Percentiles rank a stretch among this genome's conserved stretches.
These are phyloP conservation scores for Penicillium subrubescens DNA, from an alignment of 495 filamentous ascomycete genomes.

Conservation along the genomic window DNA sequence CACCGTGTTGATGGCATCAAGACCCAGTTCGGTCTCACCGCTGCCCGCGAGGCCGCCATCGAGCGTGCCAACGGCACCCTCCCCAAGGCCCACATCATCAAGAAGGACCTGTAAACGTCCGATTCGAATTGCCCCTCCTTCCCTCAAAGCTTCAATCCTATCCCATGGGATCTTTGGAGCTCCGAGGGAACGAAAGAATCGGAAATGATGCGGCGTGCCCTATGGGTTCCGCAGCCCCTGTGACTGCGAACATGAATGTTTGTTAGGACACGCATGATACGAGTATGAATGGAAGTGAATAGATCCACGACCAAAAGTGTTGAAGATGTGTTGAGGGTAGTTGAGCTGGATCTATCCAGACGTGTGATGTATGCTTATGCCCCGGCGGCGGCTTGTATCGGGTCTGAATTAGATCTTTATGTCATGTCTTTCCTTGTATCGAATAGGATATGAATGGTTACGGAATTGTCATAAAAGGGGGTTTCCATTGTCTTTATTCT, in stretches of 20 bases:
- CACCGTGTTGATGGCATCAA: conserved; percentile 88
- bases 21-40: conserved; percentile 73
- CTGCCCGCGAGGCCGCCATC: conserved; percentile 57
- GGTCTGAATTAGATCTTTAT: neutral
- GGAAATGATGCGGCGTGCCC: conserved; percentile 5
- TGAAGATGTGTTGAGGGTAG: neutral
- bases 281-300: conserved; percentile 21
- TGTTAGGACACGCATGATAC: conserved; percentile 8
- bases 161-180: neutral
- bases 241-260: conserved; percentile 1
- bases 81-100: conserved; percentile 44
- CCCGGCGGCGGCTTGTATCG: conserved; percentile 3
- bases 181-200: neutral
- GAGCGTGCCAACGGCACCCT: conserved; percentile 41
- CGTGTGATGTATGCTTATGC: conserved; percentile 2
- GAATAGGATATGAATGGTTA: neutral
- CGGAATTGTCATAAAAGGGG: neutral
- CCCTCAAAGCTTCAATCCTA: neutral
- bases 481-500: neutral
- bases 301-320: conserved; percentile 5
- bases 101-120: conserved; percentile 35
- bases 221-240: neutral
- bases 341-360: neutral
- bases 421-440: conserved; percentile 2
- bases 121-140: conserved; percentile 12